Percentiles rank a stretch among this genome's conserved stretches.
Conservation (phyloP, 768 basidiomycete species). For the Myochromella boudieri region DNA sequence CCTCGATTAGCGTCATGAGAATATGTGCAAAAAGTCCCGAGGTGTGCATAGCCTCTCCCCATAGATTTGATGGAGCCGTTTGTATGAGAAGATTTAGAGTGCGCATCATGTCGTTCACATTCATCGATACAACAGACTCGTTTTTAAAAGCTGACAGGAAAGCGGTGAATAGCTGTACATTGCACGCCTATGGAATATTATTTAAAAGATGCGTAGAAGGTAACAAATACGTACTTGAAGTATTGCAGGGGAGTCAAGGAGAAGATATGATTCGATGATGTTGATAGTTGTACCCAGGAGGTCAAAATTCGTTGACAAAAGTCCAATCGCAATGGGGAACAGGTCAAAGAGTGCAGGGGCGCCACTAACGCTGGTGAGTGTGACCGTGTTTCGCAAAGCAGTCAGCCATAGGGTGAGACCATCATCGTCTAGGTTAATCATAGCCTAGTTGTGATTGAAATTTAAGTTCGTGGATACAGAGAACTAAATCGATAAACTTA, state of each 20-base stretch:
- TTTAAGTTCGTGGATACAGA: conserved; percentile 1
- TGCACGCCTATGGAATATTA: conserved; percentile 42
- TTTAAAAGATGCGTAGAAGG: not conserved
- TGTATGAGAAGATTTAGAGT: conserved; percentile 63
- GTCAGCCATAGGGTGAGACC: conserved; percentile 73
- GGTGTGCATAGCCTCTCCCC: conserved; percentile 73
- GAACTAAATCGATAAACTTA: conserved; percentile 25
- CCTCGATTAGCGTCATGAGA: conserved; percentile 58
- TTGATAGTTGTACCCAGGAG: conserved; percentile 64
- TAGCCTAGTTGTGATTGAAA: conserved; percentile 41
- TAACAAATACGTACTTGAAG: conserved; percentile 52
- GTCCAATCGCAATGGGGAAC: conserved; percentile 58
- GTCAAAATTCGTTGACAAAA: conserved; percentile 71
- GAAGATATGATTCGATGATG: conserved; percentile 75
- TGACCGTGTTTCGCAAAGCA: conserved; percentile 63
- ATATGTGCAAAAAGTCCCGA: conserved; percentile 72
- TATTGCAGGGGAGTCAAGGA: conserved; percentile 64
- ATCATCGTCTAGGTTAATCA: conserved; percentile 76
- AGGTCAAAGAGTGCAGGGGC: conserved; percentile 58
- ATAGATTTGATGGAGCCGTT: conserved; percentile 57
- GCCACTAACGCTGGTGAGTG: conserved; percentile 46
- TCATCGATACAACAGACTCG: conserved; percentile 42
- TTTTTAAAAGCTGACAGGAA: conserved; percentile 51
- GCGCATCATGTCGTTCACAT: conserved; percentile 64
- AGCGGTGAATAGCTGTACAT: conserved; percentile 57